Evolutionary conservation across 495 filamentous ascomycete genomes (phyloP), one percentile per base, ranked within the genome.

Genomic region (Penicillium herquei): DNA sequence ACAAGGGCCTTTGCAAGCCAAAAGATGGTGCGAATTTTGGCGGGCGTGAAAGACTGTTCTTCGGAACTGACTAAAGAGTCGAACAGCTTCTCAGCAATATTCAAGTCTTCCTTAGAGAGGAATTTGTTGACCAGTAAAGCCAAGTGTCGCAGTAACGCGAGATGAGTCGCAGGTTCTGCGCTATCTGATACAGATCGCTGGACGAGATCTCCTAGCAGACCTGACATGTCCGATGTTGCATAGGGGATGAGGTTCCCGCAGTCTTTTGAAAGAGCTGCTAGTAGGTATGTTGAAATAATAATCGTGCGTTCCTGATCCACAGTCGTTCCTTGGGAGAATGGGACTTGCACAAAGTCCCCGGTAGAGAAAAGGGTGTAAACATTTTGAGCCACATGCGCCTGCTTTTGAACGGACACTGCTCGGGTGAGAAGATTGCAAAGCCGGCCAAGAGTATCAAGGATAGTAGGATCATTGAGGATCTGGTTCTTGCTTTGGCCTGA

Each of bases 51-150:
- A 26, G 49, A 55, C 52, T 63, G 30, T 30, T 52, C 33, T 34
- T 61, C 42, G 32, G 56, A 40, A 44, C 69, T 52, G 35, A 83
- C 59, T 7, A 81, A 64, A 41, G 65, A 55, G 48, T 68, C 59
- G 18, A 77, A 67, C 5, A 70, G 58, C 2, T 61, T 56, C 7
- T 71, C 63, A 11, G 70, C 72, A 14, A 65, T 56, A 7, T 47
- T 35, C 6, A 84, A 57, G 7, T 77, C 71, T 9, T 76, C 54
- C 39, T 80, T 76, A n/a, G 78, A 67, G 14, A 83, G 62, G 68
- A 80, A 87, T 70, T 90, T 89, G 66, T 90, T 89, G 33, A 80
- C 71, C 14, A 88, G 57, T n/a, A 89, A 68, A 18, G 81, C 80
- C 21, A 88, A 65, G 48, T 88, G 82, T 30, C 80, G 76, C n/a